Conservation (phyloP, 495 filamentous ascomycete genomes). For the Tuber indicum region DNA sequence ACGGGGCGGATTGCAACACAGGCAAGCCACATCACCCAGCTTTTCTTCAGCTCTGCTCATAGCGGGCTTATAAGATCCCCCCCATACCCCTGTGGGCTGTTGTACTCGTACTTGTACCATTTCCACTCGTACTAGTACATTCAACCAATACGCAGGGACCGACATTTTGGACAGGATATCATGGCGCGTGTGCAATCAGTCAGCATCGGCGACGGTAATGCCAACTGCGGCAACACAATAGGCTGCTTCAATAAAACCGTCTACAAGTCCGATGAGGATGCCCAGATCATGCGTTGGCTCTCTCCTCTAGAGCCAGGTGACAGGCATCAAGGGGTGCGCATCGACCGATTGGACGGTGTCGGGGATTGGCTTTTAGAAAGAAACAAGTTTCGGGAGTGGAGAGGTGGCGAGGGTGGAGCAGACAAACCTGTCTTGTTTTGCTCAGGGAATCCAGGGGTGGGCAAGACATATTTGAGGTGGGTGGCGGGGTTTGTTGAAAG, state of each 20-base stretch:
- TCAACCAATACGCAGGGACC: background rate
- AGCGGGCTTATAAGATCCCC: background rate
- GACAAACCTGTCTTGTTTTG: background rate
- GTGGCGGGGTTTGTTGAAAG: background rate
- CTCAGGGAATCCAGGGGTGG: background rate
- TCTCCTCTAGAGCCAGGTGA: background rate
- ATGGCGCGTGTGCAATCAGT: background rate
- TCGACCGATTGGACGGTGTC: background rate
- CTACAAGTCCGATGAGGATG: background rate
- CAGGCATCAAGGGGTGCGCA: background rate
- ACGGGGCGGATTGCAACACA: background rate
- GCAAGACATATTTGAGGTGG: background rate
- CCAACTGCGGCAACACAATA: background rate
- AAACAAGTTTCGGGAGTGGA: background rate
- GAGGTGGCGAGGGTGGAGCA: background rate
- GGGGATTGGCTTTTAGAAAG: background rate
- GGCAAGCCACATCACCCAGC: background rate
- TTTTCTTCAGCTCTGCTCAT: background rate
- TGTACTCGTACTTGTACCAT: background rate
- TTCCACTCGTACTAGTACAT: background rate
- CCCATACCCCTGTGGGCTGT: background rate
- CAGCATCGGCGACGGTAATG: background rate
- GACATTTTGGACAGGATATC: background rate
- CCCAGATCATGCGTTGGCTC: background rate
- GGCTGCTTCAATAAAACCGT: background rate